Evolutionary conservation across 139 green algal species (phyloP).

Genomic region (Ulvella scutata): DNA sequence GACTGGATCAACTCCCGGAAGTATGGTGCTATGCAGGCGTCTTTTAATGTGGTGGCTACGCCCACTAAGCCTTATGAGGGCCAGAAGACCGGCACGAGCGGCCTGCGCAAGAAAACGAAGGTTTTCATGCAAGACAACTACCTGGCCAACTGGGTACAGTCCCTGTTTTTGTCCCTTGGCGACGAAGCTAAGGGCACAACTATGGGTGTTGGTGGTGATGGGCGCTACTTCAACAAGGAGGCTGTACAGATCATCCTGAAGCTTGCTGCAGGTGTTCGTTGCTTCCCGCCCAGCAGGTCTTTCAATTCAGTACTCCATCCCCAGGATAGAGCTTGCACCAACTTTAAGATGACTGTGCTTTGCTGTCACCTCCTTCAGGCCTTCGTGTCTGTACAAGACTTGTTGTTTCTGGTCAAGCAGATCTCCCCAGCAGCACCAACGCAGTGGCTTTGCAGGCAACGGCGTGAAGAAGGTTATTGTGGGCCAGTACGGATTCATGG

Average conservation of each 20-base stretch:
- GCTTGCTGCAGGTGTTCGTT: slow-evolving; percentile 67
- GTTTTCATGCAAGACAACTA: slow-evolving; percentile 90
- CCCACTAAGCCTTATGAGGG: slow-evolving; percentile 91
- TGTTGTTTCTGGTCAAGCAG: no score
- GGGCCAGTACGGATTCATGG: slow-evolving; percentile 87
- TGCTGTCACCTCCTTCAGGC: no score
- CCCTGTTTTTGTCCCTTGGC: slow-evolving; percentile 77
- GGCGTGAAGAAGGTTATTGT: slow-evolving; percentile 67
- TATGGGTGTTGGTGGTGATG: slow-evolving; percentile 89
- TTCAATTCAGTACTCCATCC: no score
- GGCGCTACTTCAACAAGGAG: slow-evolving; percentile 97
- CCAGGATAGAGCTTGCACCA: no score
- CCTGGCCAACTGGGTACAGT: slow-evolving; percentile 97
- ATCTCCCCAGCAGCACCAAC: no score
- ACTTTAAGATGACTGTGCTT: no score
- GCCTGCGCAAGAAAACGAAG: slow-evolving; percentile 95
- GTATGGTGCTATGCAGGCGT: no score
- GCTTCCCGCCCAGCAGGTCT: no score
- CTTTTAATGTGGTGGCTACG: neutral
- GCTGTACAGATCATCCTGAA: slow-evolving; percentile 94
- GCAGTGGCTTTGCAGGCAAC: slow-evolving; percentile 21
- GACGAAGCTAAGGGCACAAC: slow-evolving; percentile 70
- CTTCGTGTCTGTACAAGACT: neutral
- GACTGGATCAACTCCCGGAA: no score
- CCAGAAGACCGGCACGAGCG: slow-evolving; percentile 96